phyloP scores from a whole-genome alignment of 2,329 filamentous ascomycete genomes.

The Verticillium alfalfae region DNA sequence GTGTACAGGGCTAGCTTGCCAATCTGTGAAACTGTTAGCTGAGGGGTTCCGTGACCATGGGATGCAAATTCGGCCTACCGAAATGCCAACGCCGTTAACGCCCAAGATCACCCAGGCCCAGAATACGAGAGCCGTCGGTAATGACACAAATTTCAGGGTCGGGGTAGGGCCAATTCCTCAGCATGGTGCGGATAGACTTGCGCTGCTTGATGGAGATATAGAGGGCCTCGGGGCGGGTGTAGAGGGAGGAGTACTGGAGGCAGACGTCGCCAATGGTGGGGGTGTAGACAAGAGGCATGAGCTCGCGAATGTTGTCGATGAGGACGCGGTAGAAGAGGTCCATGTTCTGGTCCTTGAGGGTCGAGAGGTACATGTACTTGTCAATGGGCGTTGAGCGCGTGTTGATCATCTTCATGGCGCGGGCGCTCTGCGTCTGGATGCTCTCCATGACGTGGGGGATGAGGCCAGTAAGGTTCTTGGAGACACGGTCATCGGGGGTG shows the following conservation, averaged over 20 bases:
- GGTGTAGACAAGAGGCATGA: conserved; percentile 83
- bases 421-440: conserved; percentile 53
- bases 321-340: conserved; percentile 81
- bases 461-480: conserved; percentile 61
- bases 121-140: conserved; percentile 89
- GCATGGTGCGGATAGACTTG: conserved; percentile 81
- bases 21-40: conserved; percentile 44
- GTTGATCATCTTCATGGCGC: conserved; percentile 70
- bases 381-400: conserved; percentile 66
- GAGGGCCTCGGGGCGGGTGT: conserved; percentile 89
- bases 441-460: conserved; percentile 60
- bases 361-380: conserved; percentile 78
- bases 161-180: conserved; percentile 86
- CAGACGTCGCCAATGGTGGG: conserved; percentile 94
- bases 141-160: conserved; percentile 94
- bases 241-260: conserved; percentile 91
- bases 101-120: conserved; percentile 93
- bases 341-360: conserved; percentile 68
- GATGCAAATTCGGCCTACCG: conserved; percentile 47
- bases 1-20: conserved; percentile 96
- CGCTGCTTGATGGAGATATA: conserved; percentile 96
- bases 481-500: conserved; percentile 56
- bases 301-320: conserved; percentile 69
- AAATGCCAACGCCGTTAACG: conserved; percentile 96
- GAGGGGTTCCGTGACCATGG: no score